Base-by-base conservation (phyloP, 768 basidiomycete species). In the Trametes maxima region DNA sequence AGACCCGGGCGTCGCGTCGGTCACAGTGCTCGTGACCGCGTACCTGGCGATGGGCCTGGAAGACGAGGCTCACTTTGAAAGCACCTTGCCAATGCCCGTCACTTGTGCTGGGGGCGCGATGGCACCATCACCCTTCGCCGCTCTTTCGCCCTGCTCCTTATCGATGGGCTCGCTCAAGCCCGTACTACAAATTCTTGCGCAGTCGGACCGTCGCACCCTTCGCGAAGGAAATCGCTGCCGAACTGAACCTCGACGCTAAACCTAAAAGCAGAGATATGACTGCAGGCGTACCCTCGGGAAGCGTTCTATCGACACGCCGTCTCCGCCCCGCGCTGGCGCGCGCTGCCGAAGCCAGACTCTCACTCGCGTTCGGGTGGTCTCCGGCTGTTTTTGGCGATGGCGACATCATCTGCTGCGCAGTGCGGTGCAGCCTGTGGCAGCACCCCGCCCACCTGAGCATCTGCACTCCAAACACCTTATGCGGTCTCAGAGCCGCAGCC, bases 331-430 rank as follows among this genome's bases (percentile, higher is more conserved):
- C 51, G 36, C 45, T 54, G 22, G 28, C 28, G 50, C 33, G 54
- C 54, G 33, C 45, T 45, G 44, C 17, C 40, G 22, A 40, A 40
- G 53, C 17, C 40, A 24, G 2, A 10, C 47, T 33, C 14, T n/a
- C 48, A 43, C 57, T 48, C 57, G 7, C 57, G 36, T 37, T 24
- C 14, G 52, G 40, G 25, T 42, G 25, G 14, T 36, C 33, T 35
- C 17, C 58, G 44, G 44, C 44, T 16, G 59, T 47, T 39, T 59
- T 47, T 44, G 59, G 37, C 59, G 51, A 47, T 59, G 51, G 59
- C 59, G 59, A 53, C 59, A 53, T 53, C 51, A 59, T 16, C 57
- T 58, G 57, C 59, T 59, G 59, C 51, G 59, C 59, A 47, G 48
- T 43, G 57, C 57, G 40, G 48, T 39, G 47, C 46, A 40, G 44